These are phyloP conservation scores for Isoetes engelmannii DNA, from an alignment of 83 land plant species.

Conservation along the genomic window DNA sequence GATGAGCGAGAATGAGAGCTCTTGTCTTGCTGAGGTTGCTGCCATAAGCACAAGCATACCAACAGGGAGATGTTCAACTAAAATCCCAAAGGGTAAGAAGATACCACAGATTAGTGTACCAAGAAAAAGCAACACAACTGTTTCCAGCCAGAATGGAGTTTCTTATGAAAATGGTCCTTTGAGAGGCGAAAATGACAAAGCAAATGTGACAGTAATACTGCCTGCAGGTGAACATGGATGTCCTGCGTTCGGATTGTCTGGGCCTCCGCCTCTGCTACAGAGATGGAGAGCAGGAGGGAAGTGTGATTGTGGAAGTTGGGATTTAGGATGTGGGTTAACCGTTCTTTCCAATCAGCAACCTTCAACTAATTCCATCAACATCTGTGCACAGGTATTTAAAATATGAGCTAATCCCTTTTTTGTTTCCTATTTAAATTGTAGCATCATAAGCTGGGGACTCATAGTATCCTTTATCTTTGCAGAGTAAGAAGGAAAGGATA, in stretches of 20 bases:
- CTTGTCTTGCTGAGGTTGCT: too few relatives aligned
- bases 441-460: background rate
- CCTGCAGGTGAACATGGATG: slow-evolving; percentile 67
- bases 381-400: slow-evolving; percentile 31
- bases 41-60: too few relatives aligned
- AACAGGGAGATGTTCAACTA: too few relatives aligned
- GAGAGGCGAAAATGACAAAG: too few relatives aligned
- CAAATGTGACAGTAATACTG: slow-evolving; percentile 32
- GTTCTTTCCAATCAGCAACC: slow-evolving; percentile 26
- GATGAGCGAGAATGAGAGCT: too few relatives aligned
- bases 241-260: slow-evolving; percentile 34
- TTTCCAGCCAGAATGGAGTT: too few relatives aligned
- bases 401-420: background rate
- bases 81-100: too few relatives aligned
- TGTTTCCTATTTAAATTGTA: background rate
- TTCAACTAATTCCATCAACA: slow-evolving; percentile 22
- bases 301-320: slow-evolving; percentile 93
- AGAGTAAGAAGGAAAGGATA: slow-evolving; percentile 41
- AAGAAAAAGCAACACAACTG: too few relatives aligned
- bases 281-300: slow-evolving; percentile 61
- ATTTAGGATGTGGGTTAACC: slow-evolving; percentile 60
- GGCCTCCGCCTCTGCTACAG: slow-evolving; percentile 51
- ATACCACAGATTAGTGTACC: too few relatives aligned
- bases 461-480: slow-evolving; percentile 12
- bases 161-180: too few relatives aligned